Percentiles rank a stretch among this genome's conserved stretches.
Evolutionary conservation across 2,329 filamentous ascomycete species (phyloP).

Genomic region (Colletotrichum phormii): DNA sequence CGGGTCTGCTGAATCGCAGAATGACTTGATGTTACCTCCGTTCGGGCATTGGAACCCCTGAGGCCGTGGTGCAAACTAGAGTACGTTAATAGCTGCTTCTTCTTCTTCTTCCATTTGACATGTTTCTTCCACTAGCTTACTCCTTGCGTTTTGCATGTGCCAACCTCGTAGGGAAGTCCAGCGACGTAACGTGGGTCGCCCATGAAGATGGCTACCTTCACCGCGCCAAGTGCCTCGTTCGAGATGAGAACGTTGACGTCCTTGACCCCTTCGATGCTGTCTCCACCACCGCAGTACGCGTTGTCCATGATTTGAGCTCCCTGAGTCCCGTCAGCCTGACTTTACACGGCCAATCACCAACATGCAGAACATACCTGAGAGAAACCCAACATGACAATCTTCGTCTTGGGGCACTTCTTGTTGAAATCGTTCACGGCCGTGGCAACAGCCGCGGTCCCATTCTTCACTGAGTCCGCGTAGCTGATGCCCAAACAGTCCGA

Average conservation of each 20-base stretch:
- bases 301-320: constrained; percentile 74
- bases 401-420: constrained; percentile 64
- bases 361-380: constrained; percentile 59
- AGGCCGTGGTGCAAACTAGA: constrained; percentile 66
- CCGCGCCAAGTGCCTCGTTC: constrained; percentile 60
- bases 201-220: constrained; percentile 75
- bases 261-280: constrained; percentile 56
- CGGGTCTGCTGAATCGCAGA: constrained; percentile 69
- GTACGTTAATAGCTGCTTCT: background rate
- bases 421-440: constrained; percentile 70
- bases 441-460: constrained; percentile 69
- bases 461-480: constrained; percentile 69
- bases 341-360: background rate
- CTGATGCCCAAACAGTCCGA: constrained; percentile 66
- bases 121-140: constrained; percentile 53
- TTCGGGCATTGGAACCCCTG: constrained; percentile 64
- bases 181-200: constrained; percentile 69
- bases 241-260: constrained; percentile 56
- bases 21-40: constrained; percentile 67
- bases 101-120: too few relatives aligned
- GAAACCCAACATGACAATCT: constrained; percentile 72
- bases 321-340: constrained; percentile 43
- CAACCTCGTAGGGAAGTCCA: constrained; percentile 69
- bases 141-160: constrained; percentile 66
- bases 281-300: constrained; percentile 70